phyloP scores from a whole-genome alignment of 2,329 filamentous ascomycete genomes.

The Ceratocystis cacaofunesta region DNA sequence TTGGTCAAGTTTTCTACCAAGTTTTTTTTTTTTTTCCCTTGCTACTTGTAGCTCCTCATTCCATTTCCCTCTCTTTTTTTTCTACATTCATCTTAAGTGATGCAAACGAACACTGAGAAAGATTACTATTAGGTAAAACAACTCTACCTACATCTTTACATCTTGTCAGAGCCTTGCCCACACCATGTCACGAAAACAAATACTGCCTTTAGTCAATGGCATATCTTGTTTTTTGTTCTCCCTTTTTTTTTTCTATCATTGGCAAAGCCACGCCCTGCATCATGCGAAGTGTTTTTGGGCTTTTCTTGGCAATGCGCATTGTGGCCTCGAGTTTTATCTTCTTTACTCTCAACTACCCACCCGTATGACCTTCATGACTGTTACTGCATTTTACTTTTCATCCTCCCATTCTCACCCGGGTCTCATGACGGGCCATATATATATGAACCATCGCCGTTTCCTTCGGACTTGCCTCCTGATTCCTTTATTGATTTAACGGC shows the following conservation, averaged over 20 bases:
- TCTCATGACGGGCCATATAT: too few relatives aligned
- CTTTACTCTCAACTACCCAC: not conserved
- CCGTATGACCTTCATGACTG: not conserved
- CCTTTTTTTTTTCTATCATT: too few relatives aligned
- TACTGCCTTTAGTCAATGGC: too few relatives aligned
- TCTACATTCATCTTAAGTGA: not conserved
- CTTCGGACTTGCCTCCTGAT: not conserved
- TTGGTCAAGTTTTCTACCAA: slow-evolving; percentile 3
- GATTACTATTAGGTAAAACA: not conserved
- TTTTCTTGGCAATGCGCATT: too few relatives aligned
- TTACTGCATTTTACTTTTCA: not conserved
- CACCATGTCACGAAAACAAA: too few relatives aligned
- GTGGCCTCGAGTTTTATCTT: too few relatives aligned
- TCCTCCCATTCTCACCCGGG: not conserved
- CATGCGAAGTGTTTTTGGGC: too few relatives aligned
- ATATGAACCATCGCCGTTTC: not conserved
- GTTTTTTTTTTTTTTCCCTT: slow-evolving; percentile 10
- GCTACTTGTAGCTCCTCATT: not conserved
- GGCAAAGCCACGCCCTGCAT: too few relatives aligned
- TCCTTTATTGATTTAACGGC: not conserved
- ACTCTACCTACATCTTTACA: not conserved
- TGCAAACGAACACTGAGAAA: not conserved
- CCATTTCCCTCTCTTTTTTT: not conserved
- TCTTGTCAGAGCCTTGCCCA: too few relatives aligned
- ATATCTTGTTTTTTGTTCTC: too few relatives aligned